Percentiles rank a stretch among this genome's conserved stretches.
Evolutionary conservation across 1,284 basidiomycete species (phyloP).

Genomic region (Ceratorhiza oryzae-sativae): DNA sequence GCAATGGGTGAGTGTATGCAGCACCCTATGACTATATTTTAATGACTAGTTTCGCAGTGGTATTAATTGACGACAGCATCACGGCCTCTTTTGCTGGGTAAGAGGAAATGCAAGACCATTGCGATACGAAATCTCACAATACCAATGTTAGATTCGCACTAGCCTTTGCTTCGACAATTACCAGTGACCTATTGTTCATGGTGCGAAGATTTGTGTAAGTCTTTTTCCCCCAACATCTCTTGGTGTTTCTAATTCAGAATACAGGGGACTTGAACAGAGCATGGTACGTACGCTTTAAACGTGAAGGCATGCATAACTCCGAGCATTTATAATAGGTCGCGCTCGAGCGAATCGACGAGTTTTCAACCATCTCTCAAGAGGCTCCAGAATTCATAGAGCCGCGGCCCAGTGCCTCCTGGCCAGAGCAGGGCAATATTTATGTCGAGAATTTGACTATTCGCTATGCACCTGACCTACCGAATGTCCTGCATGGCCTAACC

Average conservation of each 20-base stretch:
- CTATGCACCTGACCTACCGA: slow-evolving; percentile 80
- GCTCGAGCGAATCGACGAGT: slow-evolving; percentile 90
- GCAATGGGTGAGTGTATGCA: slow-evolving; percentile 52
- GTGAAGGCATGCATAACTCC: no score
- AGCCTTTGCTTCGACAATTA: slow-evolving; percentile 79
- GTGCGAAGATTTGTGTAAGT: slow-evolving; percentile 48
- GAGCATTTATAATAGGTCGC: slow-evolving; percentile 64
- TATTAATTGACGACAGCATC: slow-evolving; percentile 72
- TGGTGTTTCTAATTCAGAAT: background rate
- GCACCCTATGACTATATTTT: background rate
- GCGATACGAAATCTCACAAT: slow-evolving; percentile 23
- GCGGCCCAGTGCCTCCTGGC: slow-evolving; percentile 85
- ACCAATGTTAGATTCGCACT: slow-evolving; percentile 65
- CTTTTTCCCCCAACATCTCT: background rate
- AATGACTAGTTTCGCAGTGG: slow-evolving; percentile 51
- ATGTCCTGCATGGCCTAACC: slow-evolving; percentile 83
- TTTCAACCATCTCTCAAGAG: slow-evolving; percentile 80
- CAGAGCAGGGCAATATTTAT: slow-evolving; percentile 73
- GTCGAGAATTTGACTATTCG: slow-evolving; percentile 84
- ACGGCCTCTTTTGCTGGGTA: slow-evolving; percentile 77
- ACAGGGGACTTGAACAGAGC: slow-evolving; percentile 78
- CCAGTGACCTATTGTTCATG: slow-evolving; percentile 67
- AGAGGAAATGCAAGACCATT: background rate
- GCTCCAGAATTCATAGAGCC: slow-evolving; percentile 84
- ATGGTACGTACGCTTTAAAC: slow-evolving; percentile 65